Conservation (phyloP, 331 rosid genomes). For the Phaseolus coccineus region DNA sequence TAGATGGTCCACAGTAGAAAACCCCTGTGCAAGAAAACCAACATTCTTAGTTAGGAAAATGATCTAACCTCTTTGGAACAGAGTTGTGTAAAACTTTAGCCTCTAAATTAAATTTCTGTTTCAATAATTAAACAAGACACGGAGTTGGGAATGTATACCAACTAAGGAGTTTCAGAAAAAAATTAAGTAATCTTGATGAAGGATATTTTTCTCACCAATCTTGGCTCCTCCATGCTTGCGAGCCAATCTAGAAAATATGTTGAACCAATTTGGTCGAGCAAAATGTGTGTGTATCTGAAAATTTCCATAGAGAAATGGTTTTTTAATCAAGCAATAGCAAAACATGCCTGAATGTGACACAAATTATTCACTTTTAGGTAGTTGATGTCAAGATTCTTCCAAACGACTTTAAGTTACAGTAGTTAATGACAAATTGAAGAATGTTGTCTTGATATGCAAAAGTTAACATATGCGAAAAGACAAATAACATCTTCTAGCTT, state of each 20-base stretch:
- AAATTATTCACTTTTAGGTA: neutral
- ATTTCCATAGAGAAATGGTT: neutral
- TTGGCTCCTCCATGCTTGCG: slow-evolving; percentile 69
- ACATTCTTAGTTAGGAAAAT: slow-evolving; percentile 28
- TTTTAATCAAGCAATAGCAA: neutral
- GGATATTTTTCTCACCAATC: slow-evolving; percentile 66
- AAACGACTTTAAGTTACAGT: neutral
- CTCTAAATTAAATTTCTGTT: slow-evolving; percentile 3
- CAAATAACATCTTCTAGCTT: neutral
- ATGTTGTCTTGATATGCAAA: neutral
- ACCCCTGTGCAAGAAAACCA: slow-evolving; percentile 66
- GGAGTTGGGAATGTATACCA: neutral
- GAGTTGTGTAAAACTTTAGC: slow-evolving; percentile 19
- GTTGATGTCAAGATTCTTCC: slow-evolving; percentile 8
- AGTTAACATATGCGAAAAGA: slow-evolving; percentile 3
- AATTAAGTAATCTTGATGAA: neutral
- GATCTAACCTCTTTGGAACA: neutral
- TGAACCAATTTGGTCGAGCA: slow-evolving; percentile 82
- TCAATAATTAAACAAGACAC: slow-evolving; percentile 17
- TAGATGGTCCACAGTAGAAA: slow-evolving; percentile 87
- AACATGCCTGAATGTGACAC: neutral
- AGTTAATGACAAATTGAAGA: slow-evolving; percentile 1
- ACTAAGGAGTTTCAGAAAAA: neutral
- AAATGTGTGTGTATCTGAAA: slow-evolving; percentile 84
- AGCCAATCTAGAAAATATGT: slow-evolving; percentile 78